Evolutionary conservation across 371 early-diverging fungal species (phyloP), one percentile per base, ranked within the genome.

Genomic region (Quaeritorhiza haematococci): DNA sequence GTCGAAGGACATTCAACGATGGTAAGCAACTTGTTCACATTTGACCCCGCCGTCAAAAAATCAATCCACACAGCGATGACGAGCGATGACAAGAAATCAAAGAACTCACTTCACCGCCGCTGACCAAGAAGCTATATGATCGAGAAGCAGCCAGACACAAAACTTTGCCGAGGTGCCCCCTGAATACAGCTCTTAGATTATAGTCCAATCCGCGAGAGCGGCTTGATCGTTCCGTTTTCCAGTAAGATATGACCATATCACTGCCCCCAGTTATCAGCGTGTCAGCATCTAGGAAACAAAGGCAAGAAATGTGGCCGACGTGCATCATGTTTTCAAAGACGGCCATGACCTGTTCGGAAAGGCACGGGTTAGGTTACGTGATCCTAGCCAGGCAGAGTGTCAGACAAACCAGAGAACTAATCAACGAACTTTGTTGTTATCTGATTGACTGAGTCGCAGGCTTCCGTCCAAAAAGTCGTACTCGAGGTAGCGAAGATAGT

Each of bases 401-500:
- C n/a, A n/a, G n/a, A n/a, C n/a, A n/a, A n/a, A n/a, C n/a, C n/a
- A n/a, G n/a, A n/a, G n/a, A n/a, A n/a, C n/a, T n/a, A n/a, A n/a
- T n/a, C n/a, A n/a, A n/a, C n/a, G n/a, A n/a, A n/a, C 79, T 67
- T 85, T 87, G 49, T 73, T 78, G 5, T 76, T 75, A 15, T 87
- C 87, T 0, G 79, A 75, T 38, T 79, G 64, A 54, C 71, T 78
- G 10, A 90, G 46, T 30, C 88, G 73, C 5, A 89, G 56, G 56
- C 85, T 84, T 32, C 80, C 76, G 54, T 90, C 90, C 0, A 82
- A 68, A 54, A 72, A 86, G 24, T 84, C 88, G 88, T 88, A 88
- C 58, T 90, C 88, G 4, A 86, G 66, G 63, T 82, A 87, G n/a
- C 73, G 68, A 17, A 21, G 23, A 28, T n/a, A 45, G 24, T 44